A percentile compares a stretch with the other conserved stretches of the same genome.
Evolutionary conservation across 2,329 filamentous ascomycete genomes (phyloP).

Genomic region (Bipolaris oryzae): DNA sequence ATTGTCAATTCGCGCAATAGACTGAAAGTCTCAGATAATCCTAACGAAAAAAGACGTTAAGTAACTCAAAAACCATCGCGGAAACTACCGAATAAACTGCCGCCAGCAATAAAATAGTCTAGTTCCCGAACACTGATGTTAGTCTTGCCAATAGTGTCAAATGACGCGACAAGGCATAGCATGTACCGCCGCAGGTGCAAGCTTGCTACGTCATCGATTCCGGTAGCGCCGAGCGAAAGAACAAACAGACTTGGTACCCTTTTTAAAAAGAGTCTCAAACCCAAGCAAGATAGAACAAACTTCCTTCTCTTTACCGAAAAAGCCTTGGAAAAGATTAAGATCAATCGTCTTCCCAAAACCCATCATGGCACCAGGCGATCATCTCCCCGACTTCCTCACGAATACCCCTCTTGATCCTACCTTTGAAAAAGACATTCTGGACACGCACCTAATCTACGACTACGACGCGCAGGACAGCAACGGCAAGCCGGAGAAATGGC

Average conservation of each 20-base stretch:
- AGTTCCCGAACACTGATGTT: neutral
- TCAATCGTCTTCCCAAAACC: neutral
- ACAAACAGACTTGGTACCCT: neutral
- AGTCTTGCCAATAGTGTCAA: neutral
- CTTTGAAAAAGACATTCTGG: slow-evolving; percentile 59
- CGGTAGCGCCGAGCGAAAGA: neutral
- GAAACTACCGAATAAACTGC: neutral
- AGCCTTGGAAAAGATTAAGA: neutral
- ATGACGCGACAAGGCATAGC: neutral
- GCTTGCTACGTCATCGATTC: slow-evolving; percentile 2
- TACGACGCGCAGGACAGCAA: slow-evolving; percentile 57
- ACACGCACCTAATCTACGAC: slow-evolving; percentile 64
- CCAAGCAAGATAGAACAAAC: neutral
- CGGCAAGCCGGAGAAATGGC: slow-evolving; percentile 63
- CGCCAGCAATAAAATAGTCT: neutral
- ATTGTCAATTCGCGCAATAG: neutral
- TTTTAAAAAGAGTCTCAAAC: neutral
- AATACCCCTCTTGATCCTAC: slow-evolving; percentile 37
- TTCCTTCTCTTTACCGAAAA: neutral
- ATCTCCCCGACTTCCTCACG: slow-evolving; percentile 33
- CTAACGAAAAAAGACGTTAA: neutral
- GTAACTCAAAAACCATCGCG: neutral
- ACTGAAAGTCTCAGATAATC: neutral
- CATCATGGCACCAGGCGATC: slow-evolving; percentile 32
- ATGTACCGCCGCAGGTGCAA: neutral